Evolutionary conservation across 306 rosid genomes (phyloP).

Genomic region (Fagus crenata): DNA sequence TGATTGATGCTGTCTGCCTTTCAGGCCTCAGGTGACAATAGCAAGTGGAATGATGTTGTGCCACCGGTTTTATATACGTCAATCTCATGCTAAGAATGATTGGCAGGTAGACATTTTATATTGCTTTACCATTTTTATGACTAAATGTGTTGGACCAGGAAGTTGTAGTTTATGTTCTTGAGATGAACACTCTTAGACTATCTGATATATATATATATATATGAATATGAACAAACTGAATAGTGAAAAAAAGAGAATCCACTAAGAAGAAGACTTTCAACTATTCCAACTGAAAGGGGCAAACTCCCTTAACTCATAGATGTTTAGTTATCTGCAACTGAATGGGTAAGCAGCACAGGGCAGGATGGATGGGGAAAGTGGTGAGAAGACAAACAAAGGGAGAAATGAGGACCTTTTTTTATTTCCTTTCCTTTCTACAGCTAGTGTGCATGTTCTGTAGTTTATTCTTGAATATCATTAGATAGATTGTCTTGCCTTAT

Average conservation of each 20-base stretch:
- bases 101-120: constrained; percentile 43
- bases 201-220: not conserved
- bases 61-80: constrained; percentile 53
- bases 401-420: not conserved
- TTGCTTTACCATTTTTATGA: not conserved
- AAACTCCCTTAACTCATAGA: not conserved
- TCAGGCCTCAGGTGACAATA: constrained; percentile 60
- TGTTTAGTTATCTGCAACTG: not conserved
- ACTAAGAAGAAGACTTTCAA: not conserved
- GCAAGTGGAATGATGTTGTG: constrained; percentile 55
- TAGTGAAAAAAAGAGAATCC: not conserved
- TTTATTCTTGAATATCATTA: not conserved
- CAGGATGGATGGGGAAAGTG: not conserved
- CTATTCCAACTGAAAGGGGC: not conserved
- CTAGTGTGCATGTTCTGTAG: not conserved
- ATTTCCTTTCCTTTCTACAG: not conserved
- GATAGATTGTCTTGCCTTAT: not conserved
- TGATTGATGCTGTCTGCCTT: constrained; percentile 24
- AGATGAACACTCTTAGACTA: not conserved
- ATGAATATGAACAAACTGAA: not conserved
- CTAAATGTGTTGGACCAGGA: not conserved
- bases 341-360: not conserved
- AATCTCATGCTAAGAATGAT: constrained; percentile 55
- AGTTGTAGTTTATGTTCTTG: not conserved
- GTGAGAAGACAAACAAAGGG: not conserved